Base-by-base conservation (phyloP, 495 filamentous ascomycete genomes). In the Penicillium pulvis region DNA sequence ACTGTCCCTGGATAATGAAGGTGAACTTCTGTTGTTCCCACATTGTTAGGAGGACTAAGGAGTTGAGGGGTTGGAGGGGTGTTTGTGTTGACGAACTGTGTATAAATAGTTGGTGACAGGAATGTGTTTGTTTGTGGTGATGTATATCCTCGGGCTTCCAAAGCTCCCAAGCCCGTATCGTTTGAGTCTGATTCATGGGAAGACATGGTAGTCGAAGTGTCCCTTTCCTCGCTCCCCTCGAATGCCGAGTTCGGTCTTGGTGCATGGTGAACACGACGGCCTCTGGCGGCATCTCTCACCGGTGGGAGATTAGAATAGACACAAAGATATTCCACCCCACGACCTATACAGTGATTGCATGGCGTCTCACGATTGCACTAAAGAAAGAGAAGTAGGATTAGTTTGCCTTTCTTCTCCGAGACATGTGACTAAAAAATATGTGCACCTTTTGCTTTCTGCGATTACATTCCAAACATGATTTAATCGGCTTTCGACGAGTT, bases 381-480 rank as follows among this genome's bases (percentile, higher is more conserved):
- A 9, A 23, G 7, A 9, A 11, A 42, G 24, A 41, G n/a, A 33
- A 11, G 48, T 30, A 53, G 36, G 28, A n/a, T 42, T 30, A 36
- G 33, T 28, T 23, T 36, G 35, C 30, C 41, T 26, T 51, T 26
- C 3, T 23, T 2, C 20, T 23, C 9, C 3, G 16, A 7, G 16
- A 2, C 5, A 33, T n/a, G 6, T 6, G 48, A 26, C 31, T 17
- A 36, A 3, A 35, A 20, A n/a, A 19, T 5, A 17, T 31, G 6
- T 28, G 7, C 53, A 58, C 63, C 59, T 62, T 62, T 49, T 65
- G 58, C 56, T 65, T 65, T 43, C 63, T 51, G 43, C 63, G 63
- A 58, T 65, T 65, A 28, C 63, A 65, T 33, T 65, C 59, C 42
- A 65, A 35, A 28, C 63, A 65, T 3, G 63, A 62, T 51, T 66